A percentile compares a stretch with the other conserved stretches of the same genome.
These are phyloP conservation scores for Rhynchosporium agropyri DNA, from an alignment of 2,329 filamentous ascomycete species.

Conservation along the genomic window DNA sequence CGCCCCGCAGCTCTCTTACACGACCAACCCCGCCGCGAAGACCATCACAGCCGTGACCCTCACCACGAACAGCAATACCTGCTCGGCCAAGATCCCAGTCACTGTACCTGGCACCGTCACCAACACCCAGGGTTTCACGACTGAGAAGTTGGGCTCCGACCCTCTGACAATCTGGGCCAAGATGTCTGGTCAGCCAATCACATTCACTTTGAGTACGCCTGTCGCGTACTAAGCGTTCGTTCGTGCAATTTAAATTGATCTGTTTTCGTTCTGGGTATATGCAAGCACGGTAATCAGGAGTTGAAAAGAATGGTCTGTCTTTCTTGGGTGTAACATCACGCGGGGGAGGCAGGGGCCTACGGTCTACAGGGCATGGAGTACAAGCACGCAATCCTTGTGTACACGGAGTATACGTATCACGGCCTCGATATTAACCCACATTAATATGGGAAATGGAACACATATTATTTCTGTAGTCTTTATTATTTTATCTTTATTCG, in stretches of 20 bases:
- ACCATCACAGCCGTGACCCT: constrained; percentile 37
- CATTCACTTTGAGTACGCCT: constrained; percentile 44
- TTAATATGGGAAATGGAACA: no score
- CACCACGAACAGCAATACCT: constrained; percentile 48
- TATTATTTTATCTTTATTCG: no score
- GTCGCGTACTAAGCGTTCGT: constrained; percentile 27
- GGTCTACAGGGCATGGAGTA: constrained; percentile 9
- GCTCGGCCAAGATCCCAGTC: constrained; percentile 33
- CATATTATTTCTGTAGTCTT: no score
- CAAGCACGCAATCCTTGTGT: no score
- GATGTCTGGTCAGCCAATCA: constrained; percentile 49
- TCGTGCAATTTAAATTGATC: not conserved
- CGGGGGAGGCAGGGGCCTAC: no score
- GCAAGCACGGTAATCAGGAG: not conserved
- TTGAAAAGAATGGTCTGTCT: not conserved
- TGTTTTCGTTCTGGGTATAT: no score
- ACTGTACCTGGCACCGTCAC: constrained; percentile 44
- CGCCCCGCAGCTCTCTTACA: constrained; percentile 33
- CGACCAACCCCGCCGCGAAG: constrained; percentile 24
- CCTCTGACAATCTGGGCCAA: constrained; percentile 31
- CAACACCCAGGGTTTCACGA: constrained; percentile 31
- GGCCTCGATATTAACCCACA: no score
- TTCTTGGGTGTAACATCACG: no score
- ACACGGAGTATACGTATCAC: no score
- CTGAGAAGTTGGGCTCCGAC: constrained; percentile 51